Conservation (phyloP, 768 basidiomycete genomes). For the Suillus tomentosus region DNA sequence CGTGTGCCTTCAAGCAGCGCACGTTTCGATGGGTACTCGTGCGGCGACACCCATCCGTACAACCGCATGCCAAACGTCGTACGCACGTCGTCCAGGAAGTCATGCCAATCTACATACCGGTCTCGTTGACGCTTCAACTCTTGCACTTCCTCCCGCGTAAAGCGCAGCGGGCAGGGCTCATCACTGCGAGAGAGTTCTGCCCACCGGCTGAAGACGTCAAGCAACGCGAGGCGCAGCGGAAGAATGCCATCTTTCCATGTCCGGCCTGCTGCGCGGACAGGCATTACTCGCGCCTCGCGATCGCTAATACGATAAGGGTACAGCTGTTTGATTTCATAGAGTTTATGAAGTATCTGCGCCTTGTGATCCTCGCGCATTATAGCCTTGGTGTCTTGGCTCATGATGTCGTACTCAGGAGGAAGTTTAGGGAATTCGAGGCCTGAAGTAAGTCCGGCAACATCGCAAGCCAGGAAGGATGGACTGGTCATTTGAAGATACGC, state of each 20-base stretch:
- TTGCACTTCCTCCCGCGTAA: conserved; percentile 18
- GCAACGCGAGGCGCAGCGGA: conserved; percentile 18
- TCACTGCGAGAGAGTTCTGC: conserved; percentile 14
- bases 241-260: conserved; percentile 22
- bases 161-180: conserved; percentile 18
- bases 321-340: conserved; percentile 21
- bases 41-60: conserved; percentile 19
- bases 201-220: conserved; percentile 18
- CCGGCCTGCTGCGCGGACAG: conserved; percentile 20
- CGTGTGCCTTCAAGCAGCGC: conserved; percentile 17
- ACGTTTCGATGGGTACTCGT: conserved; percentile 19
- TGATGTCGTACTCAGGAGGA: conserved; percentile 15
- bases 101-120: conserved; percentile 20
- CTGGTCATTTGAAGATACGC: conserved; percentile 19
- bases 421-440: conserved; percentile 20
- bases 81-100: conserved; percentile 19
- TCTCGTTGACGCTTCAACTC: conserved; percentile 17
- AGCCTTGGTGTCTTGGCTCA: conserved; percentile 15
- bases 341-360: conserved; percentile 19
- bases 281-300: conserved; percentile 17
- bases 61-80: conserved; percentile 18
- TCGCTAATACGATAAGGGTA: conserved; percentile 17
- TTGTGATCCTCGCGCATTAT: conserved; percentile 16
- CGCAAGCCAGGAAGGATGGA: conserved; percentile 16
- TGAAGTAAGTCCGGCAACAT: conserved; percentile 8